Conservation (phyloP, 495 filamentous ascomycete genomes). For the Aspergillus ostianus region DNA sequence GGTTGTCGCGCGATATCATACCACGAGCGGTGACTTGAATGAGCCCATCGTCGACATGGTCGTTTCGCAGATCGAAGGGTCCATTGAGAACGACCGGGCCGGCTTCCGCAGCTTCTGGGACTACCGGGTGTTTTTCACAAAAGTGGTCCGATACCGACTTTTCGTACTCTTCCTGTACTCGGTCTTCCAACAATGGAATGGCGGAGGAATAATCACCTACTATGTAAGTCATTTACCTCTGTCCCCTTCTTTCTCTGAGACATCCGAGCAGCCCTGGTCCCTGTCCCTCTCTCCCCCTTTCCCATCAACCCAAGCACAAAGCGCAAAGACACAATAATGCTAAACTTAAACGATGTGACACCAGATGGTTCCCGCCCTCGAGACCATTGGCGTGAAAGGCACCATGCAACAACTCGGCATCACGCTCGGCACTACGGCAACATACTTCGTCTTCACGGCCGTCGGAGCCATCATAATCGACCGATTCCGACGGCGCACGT, state of each 20-base stretch:
- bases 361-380: slow-evolving; percentile 38
- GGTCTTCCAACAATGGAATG: slow-evolving; percentile 46
- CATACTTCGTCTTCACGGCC: slow-evolving; percentile 42
- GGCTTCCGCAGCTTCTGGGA: slow-evolving; percentile 35
- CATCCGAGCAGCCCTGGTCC: background rate
- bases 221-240: slow-evolving; percentile 24
- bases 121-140: slow-evolving; percentile 39
- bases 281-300: too few species aligned
- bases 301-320: background rate
- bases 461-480: slow-evolving; percentile 38
- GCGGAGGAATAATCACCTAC: slow-evolving; percentile 42
- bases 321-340: background rate
- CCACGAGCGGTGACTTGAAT: slow-evolving; percentile 34
- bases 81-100: slow-evolving; percentile 29
- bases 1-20: slow-evolving; percentile 39
- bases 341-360: background rate
- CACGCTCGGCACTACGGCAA: slow-evolving; percentile 36
- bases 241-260: background rate
- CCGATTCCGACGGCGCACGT: slow-evolving; percentile 33
- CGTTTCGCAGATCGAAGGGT: slow-evolving; percentile 42
- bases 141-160: slow-evolving; percentile 34
- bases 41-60: slow-evolving; percentile 39
- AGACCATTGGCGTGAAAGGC: slow-evolving; percentile 33
- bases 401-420: slow-evolving; percentile 35
- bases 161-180: slow-evolving; percentile 40